Evolutionary conservation across 2,329 filamentous ascomycete genomes (phyloP), one percentile per base, ranked within the genome.

Genomic region (Colletotrichum tabaci): DNA sequence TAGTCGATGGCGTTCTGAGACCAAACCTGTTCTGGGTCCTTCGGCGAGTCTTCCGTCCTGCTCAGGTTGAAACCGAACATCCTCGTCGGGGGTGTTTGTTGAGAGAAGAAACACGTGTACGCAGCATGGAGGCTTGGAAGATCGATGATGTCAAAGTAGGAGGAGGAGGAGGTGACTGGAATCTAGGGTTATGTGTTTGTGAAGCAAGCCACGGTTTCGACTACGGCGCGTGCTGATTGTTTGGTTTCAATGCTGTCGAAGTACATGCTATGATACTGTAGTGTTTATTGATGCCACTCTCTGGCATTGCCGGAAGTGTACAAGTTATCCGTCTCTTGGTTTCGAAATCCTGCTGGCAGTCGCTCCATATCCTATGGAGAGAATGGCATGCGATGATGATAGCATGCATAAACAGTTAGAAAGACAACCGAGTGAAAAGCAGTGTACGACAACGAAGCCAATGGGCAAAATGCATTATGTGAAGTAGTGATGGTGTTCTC

Each of bases 61-160:
- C 47, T 67, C 65, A 57, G 38, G 58, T 38, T 68, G 68, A 68
- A 60, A 71, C 68, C 44, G 53, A 40, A 16, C n/a, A 21, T n/a
- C 8, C 18, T 58, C 35, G 47, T 30, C 62, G 35, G 23, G 35
- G 42, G 26, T 35, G n/a, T 47, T 58, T 23, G 46, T 42, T 23
- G 58, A 47, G 58, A 71, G 55, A 63, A 68, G 68, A 62, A 71
- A 71, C 16, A 10, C 40, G 6, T 23, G 46, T 12, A 62, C 21
- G 40, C 53, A 35, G 46, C 12, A 26, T 47, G 58, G 26, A 38
- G 18, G 44, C 49, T 44, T 15, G 42, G 35, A 30, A 26, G 42
- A 23, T 26, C 8, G 46, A 61, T 63, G 64, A 53, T 44, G 50
- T 23, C 52, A 44, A n/a, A 16, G 7, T 44, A 42, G 18, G 13